Conservation (phyloP, 768 basidiomycete species). For the Podaxis sp. region DNA sequence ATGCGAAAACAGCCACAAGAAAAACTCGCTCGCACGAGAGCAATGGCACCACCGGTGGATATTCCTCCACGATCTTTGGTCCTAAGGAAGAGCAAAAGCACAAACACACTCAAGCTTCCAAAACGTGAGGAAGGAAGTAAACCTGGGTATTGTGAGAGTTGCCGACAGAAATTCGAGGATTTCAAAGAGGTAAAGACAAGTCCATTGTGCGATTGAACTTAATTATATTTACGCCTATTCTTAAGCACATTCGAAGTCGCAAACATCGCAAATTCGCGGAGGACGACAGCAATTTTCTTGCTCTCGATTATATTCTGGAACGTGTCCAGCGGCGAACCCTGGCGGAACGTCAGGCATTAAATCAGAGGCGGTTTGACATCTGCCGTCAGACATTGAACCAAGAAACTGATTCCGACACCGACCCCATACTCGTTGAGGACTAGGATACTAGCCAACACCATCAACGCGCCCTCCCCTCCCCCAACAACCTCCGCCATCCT, state of each 20-base stretch:
- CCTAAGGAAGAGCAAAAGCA: constrained; percentile 78
- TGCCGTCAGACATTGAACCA: constrained; percentile 13
- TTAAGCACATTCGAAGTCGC: constrained; percentile 68
- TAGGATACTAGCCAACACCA: background rate
- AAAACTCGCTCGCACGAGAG: constrained; percentile 35
- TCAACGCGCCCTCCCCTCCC: too few relatives aligned
- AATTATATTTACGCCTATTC: constrained; percentile 9
- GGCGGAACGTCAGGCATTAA: constrained; percentile 30
- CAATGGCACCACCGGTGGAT: constrained; percentile 70
- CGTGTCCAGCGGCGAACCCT: constrained; percentile 52
- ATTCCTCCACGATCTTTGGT: constrained; percentile 53
- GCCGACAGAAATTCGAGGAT: constrained; percentile 85
- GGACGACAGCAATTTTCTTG: constrained; percentile 73
- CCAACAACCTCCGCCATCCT: background rate
- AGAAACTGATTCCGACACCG: background rate
- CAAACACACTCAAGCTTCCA: constrained; percentile 72
- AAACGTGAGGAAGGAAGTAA: constrained; percentile 86
- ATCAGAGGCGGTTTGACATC: constrained; percentile 23
- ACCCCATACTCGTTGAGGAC: background rate
- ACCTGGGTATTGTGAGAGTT: constrained; percentile 98
- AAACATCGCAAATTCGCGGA: constrained; percentile 83
- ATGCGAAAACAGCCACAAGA: constrained; percentile 48
- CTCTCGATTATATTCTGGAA: constrained; percentile 73
- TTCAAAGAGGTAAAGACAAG: constrained; percentile 67
- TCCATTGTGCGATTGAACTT: constrained; percentile 2